phyloP scores from a whole-genome alignment of 352 stramenopile genomes.

The Phytophthora lateralis region DNA sequence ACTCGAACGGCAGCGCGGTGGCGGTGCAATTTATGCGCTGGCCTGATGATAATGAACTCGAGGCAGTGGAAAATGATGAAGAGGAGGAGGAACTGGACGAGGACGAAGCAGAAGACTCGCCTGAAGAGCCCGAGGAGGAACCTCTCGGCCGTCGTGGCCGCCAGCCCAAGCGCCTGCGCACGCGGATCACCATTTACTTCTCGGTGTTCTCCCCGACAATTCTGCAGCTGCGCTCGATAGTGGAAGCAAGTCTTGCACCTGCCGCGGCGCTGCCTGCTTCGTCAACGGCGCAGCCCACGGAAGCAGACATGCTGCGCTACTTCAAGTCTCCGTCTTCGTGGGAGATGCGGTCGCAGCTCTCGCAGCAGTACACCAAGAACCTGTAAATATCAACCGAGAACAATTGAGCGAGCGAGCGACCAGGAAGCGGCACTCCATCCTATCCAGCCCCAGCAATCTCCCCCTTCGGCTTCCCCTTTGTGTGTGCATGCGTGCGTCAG shows the following conservation, averaged over 20 bases:
- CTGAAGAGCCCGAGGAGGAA: conserved; percentile 58
- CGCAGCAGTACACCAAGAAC: conserved; percentile 64
- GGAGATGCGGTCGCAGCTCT: conserved; percentile 69
- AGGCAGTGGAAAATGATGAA: conserved; percentile 45
- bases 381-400: conserved; percentile 29
- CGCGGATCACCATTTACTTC: conserved; percentile 71
- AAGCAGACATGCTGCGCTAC: conserved; percentile 71
- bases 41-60: conserved; percentile 43
- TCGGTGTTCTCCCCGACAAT: conserved; percentile 50
- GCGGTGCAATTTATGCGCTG: conserved; percentile 73
- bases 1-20: conserved; percentile 54
- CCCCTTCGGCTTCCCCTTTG: conserved; percentile 20
- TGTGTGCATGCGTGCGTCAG: conserved; percentile 24
- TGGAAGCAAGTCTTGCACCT: conserved; percentile 65
- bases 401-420: background rate
- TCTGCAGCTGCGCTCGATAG: conserved; percentile 63
- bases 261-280: conserved; percentile 22
- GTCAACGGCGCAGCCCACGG: conserved; percentile 40
- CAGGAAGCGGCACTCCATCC: conserved; percentile 10
- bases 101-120: conserved; percentile 39
- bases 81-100: conserved; percentile 50
- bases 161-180: conserved; percentile 45
- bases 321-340: conserved; percentile 75
- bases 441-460: conserved; percentile 11
- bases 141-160: conserved; percentile 32